phyloP scores from a whole-genome alignment of 1,284 basidiomycete species.

The Ganoderma boninense region DNA sequence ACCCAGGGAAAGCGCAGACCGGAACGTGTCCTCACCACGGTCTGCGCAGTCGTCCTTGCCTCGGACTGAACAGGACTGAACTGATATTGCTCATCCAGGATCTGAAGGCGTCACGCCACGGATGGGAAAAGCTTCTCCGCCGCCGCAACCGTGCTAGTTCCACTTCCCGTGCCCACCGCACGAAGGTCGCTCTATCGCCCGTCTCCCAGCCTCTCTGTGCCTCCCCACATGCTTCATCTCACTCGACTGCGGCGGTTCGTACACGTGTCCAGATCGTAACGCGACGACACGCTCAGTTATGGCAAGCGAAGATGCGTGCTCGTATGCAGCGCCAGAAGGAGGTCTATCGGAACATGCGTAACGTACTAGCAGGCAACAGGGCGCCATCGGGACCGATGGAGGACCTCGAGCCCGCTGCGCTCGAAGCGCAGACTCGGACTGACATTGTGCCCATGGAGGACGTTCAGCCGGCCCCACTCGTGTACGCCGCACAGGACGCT shows the following conservation, averaged over 20 bases:
- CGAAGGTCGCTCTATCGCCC: background rate
- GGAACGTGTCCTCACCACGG: background rate
- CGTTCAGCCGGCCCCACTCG: background rate
- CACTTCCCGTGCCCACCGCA: background rate
- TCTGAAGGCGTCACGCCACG: background rate
- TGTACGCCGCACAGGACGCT: background rate
- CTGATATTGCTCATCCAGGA: background rate
- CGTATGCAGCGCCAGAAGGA: conserved; percentile 2
- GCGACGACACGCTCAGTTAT: background rate
- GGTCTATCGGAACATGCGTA: background rate
- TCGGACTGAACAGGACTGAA: no score
- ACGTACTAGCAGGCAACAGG: background rate
- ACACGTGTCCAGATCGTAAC: background rate
- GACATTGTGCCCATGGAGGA: background rate
- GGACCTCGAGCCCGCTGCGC: background rate
- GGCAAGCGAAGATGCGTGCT: conserved; percentile 1
- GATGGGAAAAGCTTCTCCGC: conserved; percentile 1
- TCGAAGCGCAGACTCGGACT: background rate
- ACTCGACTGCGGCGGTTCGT: background rate
- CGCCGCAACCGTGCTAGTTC: background rate
- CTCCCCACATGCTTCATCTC: background rate
- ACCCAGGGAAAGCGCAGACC: background rate
- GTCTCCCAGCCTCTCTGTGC: background rate
- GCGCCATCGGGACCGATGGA: background rate
- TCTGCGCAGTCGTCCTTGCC: background rate